Evolutionary conservation across 2,329 filamentous ascomycete genomes (phyloP).

Genomic region (Paraconiothyrium sp.): DNA sequence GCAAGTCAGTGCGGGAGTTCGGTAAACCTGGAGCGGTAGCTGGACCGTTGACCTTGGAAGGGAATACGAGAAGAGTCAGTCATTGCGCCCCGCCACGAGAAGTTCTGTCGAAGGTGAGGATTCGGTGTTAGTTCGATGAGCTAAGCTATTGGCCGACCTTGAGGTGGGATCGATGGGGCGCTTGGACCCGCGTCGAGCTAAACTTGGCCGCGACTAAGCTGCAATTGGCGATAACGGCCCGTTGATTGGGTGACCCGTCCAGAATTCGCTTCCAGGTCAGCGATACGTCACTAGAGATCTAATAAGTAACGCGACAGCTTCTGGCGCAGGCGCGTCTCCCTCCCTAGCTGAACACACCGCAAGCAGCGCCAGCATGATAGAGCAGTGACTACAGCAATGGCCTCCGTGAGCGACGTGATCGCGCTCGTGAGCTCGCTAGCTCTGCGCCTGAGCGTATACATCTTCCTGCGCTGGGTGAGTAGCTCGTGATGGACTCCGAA

Average conservation of each 20-base stretch:
- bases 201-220: not conserved
- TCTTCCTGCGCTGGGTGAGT: conserved; percentile 71
- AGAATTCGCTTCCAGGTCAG: not conserved
- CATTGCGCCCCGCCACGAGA: conserved; percentile 13
- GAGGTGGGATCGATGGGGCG: not conserved
- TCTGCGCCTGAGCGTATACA: conserved; percentile 61
- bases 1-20: conserved; percentile 4
- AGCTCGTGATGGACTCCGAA: conserved; percentile 16
- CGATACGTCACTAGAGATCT: conserved; percentile 11
- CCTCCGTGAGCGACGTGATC: conserved; percentile 45
- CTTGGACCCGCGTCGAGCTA: conserved; percentile 6
- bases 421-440: conserved; percentile 58
- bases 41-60: conserved; percentile 2
- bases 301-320: not conserved
- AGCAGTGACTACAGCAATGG: conserved; percentile 36
- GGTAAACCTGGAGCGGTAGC: conserved; percentile 9
- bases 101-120: conserved; percentile 7
- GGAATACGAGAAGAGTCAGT: conserved; percentile 12
- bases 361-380: conserved; percentile 20
- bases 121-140: conserved; percentile 2
- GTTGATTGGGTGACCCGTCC: too few species aligned
- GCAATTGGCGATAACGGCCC: not conserved
- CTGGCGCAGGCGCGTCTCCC: conserved; percentile 3
- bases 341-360: conserved; percentile 6
- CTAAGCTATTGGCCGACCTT: conserved; percentile 1